A percentile compares a stretch with the other conserved stretches of the same genome.
Evolutionary conservation across 1,284 basidiomycete species (phyloP).

Genomic region (Trichosporon sp.): DNA sequence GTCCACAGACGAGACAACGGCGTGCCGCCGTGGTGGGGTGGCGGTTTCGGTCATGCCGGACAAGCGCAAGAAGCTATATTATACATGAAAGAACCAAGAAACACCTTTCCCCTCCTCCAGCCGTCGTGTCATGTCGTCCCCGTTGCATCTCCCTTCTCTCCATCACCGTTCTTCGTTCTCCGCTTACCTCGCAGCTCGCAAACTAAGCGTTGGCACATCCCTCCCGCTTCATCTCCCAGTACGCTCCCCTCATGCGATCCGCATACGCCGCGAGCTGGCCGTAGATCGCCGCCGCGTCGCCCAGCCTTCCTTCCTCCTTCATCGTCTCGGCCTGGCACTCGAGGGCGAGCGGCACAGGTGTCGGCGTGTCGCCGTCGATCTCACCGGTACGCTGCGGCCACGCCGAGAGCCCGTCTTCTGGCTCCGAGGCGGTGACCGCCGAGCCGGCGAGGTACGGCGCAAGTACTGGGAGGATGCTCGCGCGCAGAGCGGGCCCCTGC

Average conservation of each 20-base stretch:
- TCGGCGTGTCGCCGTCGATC: slow-evolving; percentile 65
- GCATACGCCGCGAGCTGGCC: slow-evolving; percentile 68
- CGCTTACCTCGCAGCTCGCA: background rate
- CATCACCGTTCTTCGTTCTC: background rate
- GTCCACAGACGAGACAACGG: too few species aligned
- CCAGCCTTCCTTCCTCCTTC: slow-evolving; percentile 62
- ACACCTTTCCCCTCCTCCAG: too few species aligned
- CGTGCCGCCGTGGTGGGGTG: background rate
- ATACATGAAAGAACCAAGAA: slow-evolving; percentile 3
- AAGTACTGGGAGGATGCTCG: slow-evolving; percentile 65
- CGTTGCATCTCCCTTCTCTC: background rate
- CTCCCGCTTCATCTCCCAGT: slow-evolving; percentile 47
- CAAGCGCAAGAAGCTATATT: background rate
- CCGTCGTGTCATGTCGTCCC: too few species aligned
- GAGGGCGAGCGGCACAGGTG: slow-evolving; percentile 75
- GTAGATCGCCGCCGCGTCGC: slow-evolving; percentile 66
- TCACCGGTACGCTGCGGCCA: slow-evolving; percentile 53
- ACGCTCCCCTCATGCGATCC: slow-evolving; percentile 68
- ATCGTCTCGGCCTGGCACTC: slow-evolving; percentile 84
- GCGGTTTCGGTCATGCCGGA: too few species aligned
- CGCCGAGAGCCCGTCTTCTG: slow-evolving; percentile 37
- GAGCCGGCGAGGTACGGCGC: slow-evolving; percentile 63
- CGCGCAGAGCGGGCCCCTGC: slow-evolving; percentile 58
- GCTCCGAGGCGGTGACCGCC: slow-evolving; percentile 36
- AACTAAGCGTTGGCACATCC: slow-evolving; percentile 33